Conservation (phyloP, 352 stramenopile species). For the Elongisporangium prolatum region DNA sequence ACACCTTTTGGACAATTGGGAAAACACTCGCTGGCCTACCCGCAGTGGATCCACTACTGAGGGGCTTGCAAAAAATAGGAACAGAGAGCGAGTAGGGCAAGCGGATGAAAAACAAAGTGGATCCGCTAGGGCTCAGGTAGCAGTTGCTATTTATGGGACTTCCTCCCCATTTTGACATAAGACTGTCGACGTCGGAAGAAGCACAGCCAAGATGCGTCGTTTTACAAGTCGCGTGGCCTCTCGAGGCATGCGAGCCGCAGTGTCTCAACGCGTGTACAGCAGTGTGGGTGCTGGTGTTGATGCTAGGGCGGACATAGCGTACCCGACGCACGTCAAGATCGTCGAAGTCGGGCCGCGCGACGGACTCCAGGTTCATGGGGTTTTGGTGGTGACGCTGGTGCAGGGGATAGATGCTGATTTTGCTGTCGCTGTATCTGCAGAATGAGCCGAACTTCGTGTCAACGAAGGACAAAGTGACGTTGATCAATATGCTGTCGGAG, state of each 20-base stretch:
- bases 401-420: neutral
- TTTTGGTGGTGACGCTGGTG: neutral
- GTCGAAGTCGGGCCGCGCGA: constrained; percentile 95
- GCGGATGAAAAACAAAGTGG: neutral
- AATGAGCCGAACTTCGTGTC: constrained; percentile 90
- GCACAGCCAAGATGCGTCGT: neutral
- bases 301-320: constrained; percentile 11
- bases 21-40: neutral
- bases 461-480: constrained; percentile 87
- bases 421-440: constrained; percentile 27
- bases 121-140: neutral
- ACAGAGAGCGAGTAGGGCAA: neutral
- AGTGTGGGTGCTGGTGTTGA: neutral
- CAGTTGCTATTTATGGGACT: neutral
- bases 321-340: constrained; percentile 84
- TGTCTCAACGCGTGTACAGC: neutral
- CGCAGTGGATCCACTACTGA: neutral
- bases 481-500: constrained; percentile 89
- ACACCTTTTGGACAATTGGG: neutral
- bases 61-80: neutral
- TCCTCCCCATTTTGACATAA: neutral
- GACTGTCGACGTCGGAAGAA: neutral
- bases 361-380: constrained; percentile 76
- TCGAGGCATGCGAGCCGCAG: neutral
- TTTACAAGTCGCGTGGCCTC: neutral